Evolutionary conservation across 306 rosid species (phyloP).

Genomic region (Rosa multiflora): DNA sequence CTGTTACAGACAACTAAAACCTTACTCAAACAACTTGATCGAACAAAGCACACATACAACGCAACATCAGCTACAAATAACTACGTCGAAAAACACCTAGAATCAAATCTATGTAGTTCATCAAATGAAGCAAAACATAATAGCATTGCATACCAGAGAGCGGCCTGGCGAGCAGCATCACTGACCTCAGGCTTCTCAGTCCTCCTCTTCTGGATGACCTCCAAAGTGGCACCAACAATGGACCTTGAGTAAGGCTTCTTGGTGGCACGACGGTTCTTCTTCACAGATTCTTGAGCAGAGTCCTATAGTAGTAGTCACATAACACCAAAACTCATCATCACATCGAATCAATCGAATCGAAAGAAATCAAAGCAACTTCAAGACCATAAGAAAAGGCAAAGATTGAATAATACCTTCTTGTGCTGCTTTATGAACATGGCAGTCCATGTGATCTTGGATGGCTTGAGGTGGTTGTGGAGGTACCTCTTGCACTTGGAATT

Average conservation of each 20-base stretch:
- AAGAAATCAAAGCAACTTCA: not conserved
- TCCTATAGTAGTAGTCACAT: slow-evolving; percentile 24
- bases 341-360: not conserved
- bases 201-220: slow-evolving; percentile 46
- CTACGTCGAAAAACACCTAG: not conserved
- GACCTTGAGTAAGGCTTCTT: slow-evolving; percentile 55
- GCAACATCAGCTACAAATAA: not conserved
- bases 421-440: slow-evolving; percentile 54
- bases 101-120: not conserved
- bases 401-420: slow-evolving; percentile 36
- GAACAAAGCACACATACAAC: not conserved
- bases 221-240: slow-evolving; percentile 51
- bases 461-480: slow-evolving; percentile 52
- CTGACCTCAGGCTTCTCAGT: slow-evolving; percentile 51
- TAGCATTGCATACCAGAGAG: slow-evolving; percentile 37
- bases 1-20: too few species aligned
- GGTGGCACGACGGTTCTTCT: slow-evolving; percentile 40
- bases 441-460: slow-evolving; percentile 54
- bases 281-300: slow-evolving; percentile 44
- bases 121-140: not conserved
- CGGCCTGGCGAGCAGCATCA: slow-evolving; percentile 53
- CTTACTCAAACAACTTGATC: not conserved
- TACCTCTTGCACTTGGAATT: slow-evolving; percentile 59
- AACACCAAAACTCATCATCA: not conserved
- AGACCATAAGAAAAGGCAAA: not conserved